These are phyloP conservation scores for Phytophthora europaea DNA, from an alignment of 352 stramenopile genomes.

Conservation along the genomic window DNA sequence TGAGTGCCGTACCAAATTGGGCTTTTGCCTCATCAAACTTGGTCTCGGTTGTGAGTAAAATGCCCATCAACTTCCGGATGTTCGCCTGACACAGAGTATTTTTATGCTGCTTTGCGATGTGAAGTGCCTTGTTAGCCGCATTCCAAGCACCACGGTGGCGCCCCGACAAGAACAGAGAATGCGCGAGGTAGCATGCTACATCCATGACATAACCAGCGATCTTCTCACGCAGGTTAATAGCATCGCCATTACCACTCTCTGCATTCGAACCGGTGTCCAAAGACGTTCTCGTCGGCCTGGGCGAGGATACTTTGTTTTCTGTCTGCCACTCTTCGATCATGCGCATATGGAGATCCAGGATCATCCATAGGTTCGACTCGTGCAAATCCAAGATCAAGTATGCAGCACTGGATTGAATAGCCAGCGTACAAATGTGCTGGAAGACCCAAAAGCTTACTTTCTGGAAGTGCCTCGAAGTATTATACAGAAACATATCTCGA, in stretches of 20 bases:
- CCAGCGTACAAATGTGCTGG: constrained; percentile 83
- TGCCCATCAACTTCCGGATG: constrained; percentile 81
- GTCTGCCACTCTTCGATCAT: constrained; percentile 75
- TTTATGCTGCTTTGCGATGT: constrained; percentile 83
- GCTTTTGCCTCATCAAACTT: constrained; percentile 88
- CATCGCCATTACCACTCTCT: constrained; percentile 15
- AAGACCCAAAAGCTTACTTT: constrained; percentile 87
- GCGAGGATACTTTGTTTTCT: constrained; percentile 24
- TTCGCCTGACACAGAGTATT: constrained; percentile 76
- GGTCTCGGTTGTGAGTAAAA: constrained; percentile 82
- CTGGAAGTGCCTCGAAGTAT: constrained; percentile 73
- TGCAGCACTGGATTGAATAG: constrained; percentile 73
- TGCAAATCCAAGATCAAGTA: constrained; percentile 87
- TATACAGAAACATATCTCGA: constrained; percentile 75
- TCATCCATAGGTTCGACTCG: constrained; percentile 87
- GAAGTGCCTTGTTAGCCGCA: constrained; percentile 74
- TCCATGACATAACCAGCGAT: constrained; percentile 70
- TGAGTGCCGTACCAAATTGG: constrained; percentile 80
- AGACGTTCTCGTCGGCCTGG: constrained; percentile 11
- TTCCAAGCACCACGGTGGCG: constrained; percentile 80
- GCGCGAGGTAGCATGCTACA: constrained; percentile 79
- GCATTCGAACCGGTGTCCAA: not conserved
- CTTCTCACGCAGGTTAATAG: constrained; percentile 47
- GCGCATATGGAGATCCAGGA: constrained; percentile 75
- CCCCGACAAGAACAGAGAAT: constrained; percentile 79